These are phyloP conservation scores for Phanerochaete sordida DNA, from an alignment of 768 basidiomycete genomes.

Conservation along the genomic window DNA sequence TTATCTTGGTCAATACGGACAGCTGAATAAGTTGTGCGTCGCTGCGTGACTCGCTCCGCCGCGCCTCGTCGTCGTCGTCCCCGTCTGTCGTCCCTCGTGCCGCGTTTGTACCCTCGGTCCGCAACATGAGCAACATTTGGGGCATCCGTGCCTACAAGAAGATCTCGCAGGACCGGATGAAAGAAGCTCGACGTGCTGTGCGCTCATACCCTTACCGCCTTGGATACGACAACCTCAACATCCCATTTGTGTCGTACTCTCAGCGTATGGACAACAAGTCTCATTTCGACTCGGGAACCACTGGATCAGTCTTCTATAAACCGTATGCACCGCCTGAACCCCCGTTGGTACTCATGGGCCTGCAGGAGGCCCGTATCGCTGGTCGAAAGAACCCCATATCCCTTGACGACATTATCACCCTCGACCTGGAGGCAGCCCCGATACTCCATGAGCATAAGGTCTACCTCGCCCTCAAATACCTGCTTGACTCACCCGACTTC, in stretches of 20 bases:
- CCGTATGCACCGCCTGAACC: background rate
- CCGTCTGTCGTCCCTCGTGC: no score
- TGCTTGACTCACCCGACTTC: conserved; percentile 7
- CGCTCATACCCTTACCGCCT: conserved; percentile 25
- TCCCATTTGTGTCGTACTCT: conserved; percentile 33
- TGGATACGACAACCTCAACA: conserved; percentile 32
- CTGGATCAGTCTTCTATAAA: conserved; percentile 22
- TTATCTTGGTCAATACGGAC: no score
- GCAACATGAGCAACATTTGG: no score
- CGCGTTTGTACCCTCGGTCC: no score
- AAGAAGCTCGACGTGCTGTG: conserved; percentile 24
- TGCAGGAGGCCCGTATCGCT: background rate
- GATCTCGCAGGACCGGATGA: conserved; percentile 5
- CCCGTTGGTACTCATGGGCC: background rate
- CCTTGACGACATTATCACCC: background rate
- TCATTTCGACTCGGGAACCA: conserved; percentile 34
- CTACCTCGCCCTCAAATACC: background rate
- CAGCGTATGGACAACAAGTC: conserved; percentile 34
- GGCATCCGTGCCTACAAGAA: conserved; percentile 24
- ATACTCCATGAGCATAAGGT: background rate
- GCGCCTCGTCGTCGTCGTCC: no score
- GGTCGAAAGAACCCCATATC: background rate
- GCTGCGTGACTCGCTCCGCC: no score
- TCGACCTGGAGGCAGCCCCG: background rate
- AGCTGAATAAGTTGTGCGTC: no score